A percentile compares a stretch with the other conserved stretches of the same genome.
Evolutionary conservation across 495 filamentous ascomycete species (phyloP).

Genomic region (Clohesyomyces aquaticus): DNA sequence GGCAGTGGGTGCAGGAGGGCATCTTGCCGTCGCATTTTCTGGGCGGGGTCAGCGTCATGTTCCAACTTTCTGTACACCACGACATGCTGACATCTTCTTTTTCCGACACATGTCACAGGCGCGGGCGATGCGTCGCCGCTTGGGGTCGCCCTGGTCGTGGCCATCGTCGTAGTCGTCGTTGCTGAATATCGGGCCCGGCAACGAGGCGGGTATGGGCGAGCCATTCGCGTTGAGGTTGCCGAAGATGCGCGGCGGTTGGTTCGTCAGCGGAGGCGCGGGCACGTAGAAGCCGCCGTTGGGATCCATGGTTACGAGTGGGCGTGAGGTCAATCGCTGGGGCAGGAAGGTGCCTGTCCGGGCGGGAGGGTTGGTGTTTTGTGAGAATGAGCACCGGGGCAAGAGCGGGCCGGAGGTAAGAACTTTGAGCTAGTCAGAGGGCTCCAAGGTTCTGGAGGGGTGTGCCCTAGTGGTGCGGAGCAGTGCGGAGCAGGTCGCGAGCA

Average conservation of each 20-base stretch:
- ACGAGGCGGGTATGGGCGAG: constrained; percentile 61
- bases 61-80: no score
- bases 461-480: no score
- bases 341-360: neutral
- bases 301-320: constrained; percentile 25
- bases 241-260: constrained; percentile 72
- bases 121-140: constrained; percentile 91
- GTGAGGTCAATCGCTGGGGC: constrained; percentile 10
- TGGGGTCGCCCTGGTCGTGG: constrained; percentile 81
- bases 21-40: constrained; percentile 98
- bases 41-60: no score
- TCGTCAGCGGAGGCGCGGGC: constrained; percentile 58
- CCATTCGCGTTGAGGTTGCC: constrained; percentile 65
- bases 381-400: neutral
- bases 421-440: no score
- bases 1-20: constrained; percentile 92
- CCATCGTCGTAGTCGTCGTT: constrained; percentile 59
- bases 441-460: constrained; percentile 18
- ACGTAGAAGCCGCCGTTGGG: constrained; percentile 32
- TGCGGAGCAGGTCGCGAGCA: constrained; percentile 2
- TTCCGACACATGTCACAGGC: constrained; percentile 99
- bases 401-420: no score
- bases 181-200: constrained; percentile 62
- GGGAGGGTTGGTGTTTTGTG: constrained; percentile 27
- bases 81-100: constrained; percentile 99